Evolutionary conservation across 169 alveolate genomes (phyloP), one percentile per base, ranked within the genome.

Genomic region (Neospora caninum): DNA sequence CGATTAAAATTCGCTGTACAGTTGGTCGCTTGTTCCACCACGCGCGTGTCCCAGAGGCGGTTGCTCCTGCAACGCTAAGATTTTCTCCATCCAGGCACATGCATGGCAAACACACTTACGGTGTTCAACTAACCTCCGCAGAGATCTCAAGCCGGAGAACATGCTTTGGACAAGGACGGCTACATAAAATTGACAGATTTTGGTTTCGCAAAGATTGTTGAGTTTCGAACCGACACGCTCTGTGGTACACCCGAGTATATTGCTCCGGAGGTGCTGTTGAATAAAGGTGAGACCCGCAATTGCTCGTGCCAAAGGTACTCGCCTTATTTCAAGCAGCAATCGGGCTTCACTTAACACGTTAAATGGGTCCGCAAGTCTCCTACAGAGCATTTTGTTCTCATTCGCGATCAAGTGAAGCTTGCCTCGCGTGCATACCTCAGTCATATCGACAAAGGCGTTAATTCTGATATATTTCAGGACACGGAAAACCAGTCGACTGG

Each of bases 221-320:
- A 98, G 93, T 98, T 98, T 54, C 96, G 97, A 43, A 93, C 99
- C 2, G 98, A 97, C 93, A 99, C 99, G 39, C 98, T 99, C 43
- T 99, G 99, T 87, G 99, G 99, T 7, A 99, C 99, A 27, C 99
- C 99, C 36, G 99, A 99, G 95, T 99, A 99, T 97, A 97, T 99
- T 70, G 99, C 99, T 0, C 99, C 99, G 7, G 99, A 99, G 96
- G 99, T 99, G 78, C 97, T 99, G 36, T 96, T 98, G 42, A 98
- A 98, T 96, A 95, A 97, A 64, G 99, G 97, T 93, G 39, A 20
- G 91, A 6, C 27, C 43, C 73, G 70, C 64, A 43, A n/a, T 20
- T 18, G 25, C 84, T 73, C 80, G 41, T 69, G 38, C 41, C 80
- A 69, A 69, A 6, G 80, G 29, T 25, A 69, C 41, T 9, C 4